Evolutionary conservation across 2,329 filamentous ascomycete genomes (phyloP).

Genomic region (Trichophaea hybrida): DNA sequence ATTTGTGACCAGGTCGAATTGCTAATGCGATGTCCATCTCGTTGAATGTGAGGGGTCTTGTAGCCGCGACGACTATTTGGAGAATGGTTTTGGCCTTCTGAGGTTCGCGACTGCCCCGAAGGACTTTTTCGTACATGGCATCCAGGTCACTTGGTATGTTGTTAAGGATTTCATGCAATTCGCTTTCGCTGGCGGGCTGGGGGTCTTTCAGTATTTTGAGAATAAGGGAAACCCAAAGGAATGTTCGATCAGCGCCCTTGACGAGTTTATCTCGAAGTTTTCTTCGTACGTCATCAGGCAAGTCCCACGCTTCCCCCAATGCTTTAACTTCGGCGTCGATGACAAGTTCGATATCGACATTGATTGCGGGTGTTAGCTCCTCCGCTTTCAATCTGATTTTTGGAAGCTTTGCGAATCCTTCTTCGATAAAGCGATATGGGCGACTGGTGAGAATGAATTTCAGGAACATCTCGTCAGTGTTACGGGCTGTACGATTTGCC

Average conservation of each 20-base stretch:
- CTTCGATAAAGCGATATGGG: conserved; percentile 21
- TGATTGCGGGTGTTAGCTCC: conserved; percentile 19
- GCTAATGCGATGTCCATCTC: conserved; percentile 22
- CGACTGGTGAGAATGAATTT: conserved; percentile 24
- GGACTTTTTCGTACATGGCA: conserved; percentile 18
- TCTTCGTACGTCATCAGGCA: conserved; percentile 10
- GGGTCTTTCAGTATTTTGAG: conserved; percentile 17
- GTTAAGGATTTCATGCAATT: conserved; percentile 16
- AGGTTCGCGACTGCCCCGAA: conserved; percentile 9
- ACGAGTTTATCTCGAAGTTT: conserved; percentile 13
- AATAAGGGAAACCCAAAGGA: conserved; percentile 23
- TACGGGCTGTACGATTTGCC: neutral
- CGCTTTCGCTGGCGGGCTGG: conserved; percentile 8
- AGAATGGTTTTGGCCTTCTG: conserved; percentile 16
- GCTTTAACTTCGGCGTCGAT: conserved; percentile 15
- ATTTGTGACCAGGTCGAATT: conserved; percentile 3
- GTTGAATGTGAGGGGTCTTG: conserved; percentile 18
- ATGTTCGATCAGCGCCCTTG: conserved; percentile 21
- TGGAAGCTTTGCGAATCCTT: conserved; percentile 8
- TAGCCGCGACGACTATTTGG: conserved; percentile 19
- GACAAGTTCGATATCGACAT: conserved; percentile 15
- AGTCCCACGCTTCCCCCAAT: conserved; percentile 7
- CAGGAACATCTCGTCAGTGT: neutral
- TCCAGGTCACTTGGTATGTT: conserved; percentile 21
- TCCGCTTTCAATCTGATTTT: conserved; percentile 2